Evolutionary conservation across 345 rosid genomes (phyloP).

Genomic region (Eucalyptus cladocalyx): DNA sequence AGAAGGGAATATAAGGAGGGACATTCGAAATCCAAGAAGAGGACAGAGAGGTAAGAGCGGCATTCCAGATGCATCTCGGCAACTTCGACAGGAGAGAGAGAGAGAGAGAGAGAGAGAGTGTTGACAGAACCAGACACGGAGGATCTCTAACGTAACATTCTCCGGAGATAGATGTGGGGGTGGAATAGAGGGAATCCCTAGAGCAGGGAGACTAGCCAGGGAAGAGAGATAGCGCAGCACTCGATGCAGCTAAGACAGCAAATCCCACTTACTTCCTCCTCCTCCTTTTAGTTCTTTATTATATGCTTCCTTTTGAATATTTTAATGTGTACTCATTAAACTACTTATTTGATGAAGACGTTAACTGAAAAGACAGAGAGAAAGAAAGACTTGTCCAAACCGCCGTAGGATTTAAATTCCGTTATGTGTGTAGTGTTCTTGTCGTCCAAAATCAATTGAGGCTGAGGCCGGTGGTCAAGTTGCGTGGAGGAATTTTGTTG

Average conservation of each 20-base stretch:
- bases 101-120: neutral
- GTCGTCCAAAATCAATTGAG: neutral
- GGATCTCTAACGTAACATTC: slow-evolving; percentile 53
- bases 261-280: neutral
- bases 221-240: slow-evolving; percentile 2
- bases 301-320: neutral
- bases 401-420: neutral
- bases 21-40: slow-evolving; percentile 34
- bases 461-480: neutral
- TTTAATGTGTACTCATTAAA: slow-evolving; percentile 9
- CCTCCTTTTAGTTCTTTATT: neutral
- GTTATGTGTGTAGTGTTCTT: neutral
- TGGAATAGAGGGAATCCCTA: slow-evolving; percentile 43
- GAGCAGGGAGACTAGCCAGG: neutral
- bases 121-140: neutral
- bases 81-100: slow-evolving; percentile 36
- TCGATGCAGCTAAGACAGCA: neutral
- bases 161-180: slow-evolving; percentile 9
- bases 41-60: slow-evolving; percentile 21
- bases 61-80: slow-evolving; percentile 53
- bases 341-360: neutral
- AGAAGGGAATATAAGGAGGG: slow-evolving; percentile 1
- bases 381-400: neutral
- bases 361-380: neutral
- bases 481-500: neutral